Percentiles rank a stretch among this genome's conserved stretches.
Evolutionary conservation across 345 rosid genomes (phyloP).

Genomic region (Excoecaria agallocha): DNA sequence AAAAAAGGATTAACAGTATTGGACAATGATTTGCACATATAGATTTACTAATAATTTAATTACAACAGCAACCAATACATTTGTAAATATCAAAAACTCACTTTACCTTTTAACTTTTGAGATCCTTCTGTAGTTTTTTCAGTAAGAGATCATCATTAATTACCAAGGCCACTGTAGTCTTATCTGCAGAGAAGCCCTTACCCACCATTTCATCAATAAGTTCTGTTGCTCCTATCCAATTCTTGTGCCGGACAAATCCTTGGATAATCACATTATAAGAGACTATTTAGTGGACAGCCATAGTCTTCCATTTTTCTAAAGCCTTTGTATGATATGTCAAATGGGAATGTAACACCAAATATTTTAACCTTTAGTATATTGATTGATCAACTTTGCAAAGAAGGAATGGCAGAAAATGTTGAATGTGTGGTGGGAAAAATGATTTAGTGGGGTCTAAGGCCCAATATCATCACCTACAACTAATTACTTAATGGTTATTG

Average conservation of each 20-base stretch:
- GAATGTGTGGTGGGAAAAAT: neutral
- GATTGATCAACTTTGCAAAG: neutral
- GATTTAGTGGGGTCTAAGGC: neutral
- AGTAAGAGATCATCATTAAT: neutral
- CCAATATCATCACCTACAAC: neutral
- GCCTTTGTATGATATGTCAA: neutral
- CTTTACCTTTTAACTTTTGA: too few species aligned
- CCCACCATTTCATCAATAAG: neutral
- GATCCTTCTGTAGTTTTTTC: too few species aligned
- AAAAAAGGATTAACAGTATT: too few species aligned
- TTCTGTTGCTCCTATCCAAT: neutral
- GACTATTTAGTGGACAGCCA: neutral
- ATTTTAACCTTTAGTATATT: neutral
- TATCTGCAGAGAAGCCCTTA: constrained; percentile 3
- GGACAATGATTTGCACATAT: too few species aligned
- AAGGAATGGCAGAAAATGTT: neutral
- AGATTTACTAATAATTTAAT: too few species aligned
- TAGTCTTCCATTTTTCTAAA: constrained; percentile 1
- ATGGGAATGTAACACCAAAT: neutral
- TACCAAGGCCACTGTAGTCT: neutral
- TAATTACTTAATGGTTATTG: neutral
- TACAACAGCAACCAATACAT: too few species aligned
- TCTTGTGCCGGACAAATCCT: neutral
- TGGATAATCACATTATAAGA: constrained; percentile 6
- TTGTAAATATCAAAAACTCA: too few species aligned